Base-by-base conservation (phyloP, 2,329 filamentous ascomycete species). In the Rhinocladiella similis region DNA sequence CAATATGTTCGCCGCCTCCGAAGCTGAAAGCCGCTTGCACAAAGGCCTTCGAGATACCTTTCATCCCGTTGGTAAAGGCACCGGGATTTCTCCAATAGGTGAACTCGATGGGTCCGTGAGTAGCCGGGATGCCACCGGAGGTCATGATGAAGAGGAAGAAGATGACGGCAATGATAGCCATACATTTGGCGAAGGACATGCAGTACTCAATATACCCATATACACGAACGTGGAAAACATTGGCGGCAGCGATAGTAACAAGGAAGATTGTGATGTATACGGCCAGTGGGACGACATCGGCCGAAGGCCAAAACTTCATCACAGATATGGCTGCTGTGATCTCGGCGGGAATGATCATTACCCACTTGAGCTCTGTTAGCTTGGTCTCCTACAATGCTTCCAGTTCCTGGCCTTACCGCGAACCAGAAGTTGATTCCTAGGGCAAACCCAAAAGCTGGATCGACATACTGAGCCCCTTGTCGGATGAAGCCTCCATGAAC, bases 121-220 rank as follows among this genome's bases (percentile, higher is more conserved):
- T 76, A n/a, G 76, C 76, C 10, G 74, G 75, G 35, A 77, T 20
- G 9, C 16, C 46, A 27, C 46, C n/a, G 43, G 43, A 47, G 33
- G 10, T 57, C 67, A 42, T 52, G 69, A 67, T 67, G 45, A 72
- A 72, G 38, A 75, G 67, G 14, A 74, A 75, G 46, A 78, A 72
- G 60, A 80, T 78, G 60, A 78, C 74, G 20, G 78, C 70, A 52
- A 79, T 72, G 51, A 79, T 77, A 75, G 76, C 78, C 33, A 72
- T 69, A 36, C 79, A 77, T 57, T 80, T 80, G 63, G 79, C 74
- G 1, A 69, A 68, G 5, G 74, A 75, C 35, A 71, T 68, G 5
- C 75, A 57, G 16, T 78, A 76, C 59, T 80, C 77, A 12, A 76
- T 72, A 56, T 80, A 76, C 3, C 72, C 77, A 53, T 78, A 79